phyloP scores from a whole-genome alignment of 176 grass and related monocot genomes.

The Avena sativa region DNA sequence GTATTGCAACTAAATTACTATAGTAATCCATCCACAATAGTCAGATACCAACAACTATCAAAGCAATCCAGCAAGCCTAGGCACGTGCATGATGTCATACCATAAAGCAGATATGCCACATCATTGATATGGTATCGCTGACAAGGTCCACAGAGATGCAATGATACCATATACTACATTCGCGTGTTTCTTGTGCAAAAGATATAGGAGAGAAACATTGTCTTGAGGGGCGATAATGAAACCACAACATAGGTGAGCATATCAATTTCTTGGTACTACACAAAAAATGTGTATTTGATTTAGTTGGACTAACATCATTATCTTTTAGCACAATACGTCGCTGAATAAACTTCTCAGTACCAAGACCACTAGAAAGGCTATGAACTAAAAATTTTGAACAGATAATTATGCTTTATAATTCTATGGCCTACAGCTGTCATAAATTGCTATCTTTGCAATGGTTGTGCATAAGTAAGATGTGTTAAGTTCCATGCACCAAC shows the following conservation, averaged over 20 bases:
- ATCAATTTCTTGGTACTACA: neutral
- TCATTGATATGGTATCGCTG: neutral
- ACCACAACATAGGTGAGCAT: neutral
- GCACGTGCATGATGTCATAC: neutral
- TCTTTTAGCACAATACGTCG: neutral
- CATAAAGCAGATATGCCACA: neutral
- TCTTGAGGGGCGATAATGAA: neutral
- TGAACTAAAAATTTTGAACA: neutral
- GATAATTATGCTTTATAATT: neutral
- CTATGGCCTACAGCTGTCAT: neutral
- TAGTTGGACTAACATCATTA: neutral
- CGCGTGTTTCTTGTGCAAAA: neutral
- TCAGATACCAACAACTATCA: neutral
- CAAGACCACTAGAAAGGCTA: neutral
- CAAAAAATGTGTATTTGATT: neutral
- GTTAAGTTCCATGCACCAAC: too few relatives aligned
- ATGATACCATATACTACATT: slow-evolving; percentile 8
- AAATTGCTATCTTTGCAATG: neutral
- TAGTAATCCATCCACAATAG: neutral
- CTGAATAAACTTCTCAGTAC: neutral
- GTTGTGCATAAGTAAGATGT: neutral
- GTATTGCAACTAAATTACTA: neutral
- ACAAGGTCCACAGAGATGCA: neutral
- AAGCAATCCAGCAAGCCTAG: neutral
- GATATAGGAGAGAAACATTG: neutral